Conservation (phyloP, 1,284 basidiomycete species). For the Hymenochaete sp. region DNA sequence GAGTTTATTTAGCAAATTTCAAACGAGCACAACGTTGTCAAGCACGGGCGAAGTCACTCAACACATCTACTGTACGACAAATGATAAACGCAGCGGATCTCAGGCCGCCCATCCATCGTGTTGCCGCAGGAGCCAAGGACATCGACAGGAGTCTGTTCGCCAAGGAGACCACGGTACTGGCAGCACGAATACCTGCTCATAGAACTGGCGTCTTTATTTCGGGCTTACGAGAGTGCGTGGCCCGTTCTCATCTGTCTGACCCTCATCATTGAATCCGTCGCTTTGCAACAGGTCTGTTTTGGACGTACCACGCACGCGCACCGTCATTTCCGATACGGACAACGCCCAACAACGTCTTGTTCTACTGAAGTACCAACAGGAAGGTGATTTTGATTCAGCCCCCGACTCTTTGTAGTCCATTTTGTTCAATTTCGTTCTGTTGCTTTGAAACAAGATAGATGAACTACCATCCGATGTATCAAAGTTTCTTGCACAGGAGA, state of each 20-base stretch:
- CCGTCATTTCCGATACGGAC: slow-evolving; percentile 45
- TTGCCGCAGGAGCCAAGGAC: slow-evolving; percentile 28
- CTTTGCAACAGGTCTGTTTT: slow-evolving; percentile 38
- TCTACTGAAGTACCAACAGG: slow-evolving; percentile 46
- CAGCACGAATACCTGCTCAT: slow-evolving; percentile 50
- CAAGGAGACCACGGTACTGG: slow-evolving; percentile 57
- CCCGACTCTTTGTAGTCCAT: slow-evolving; percentile 10
- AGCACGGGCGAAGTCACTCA: too few species aligned
- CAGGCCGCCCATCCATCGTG: slow-evolving; percentile 45
- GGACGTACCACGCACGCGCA: slow-evolving; percentile 58
- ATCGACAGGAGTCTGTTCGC: slow-evolving; percentile 61
- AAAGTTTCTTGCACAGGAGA: slow-evolving; percentile 46
- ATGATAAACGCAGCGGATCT: slow-evolving; percentile 32
- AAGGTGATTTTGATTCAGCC: slow-evolving; percentile 36
- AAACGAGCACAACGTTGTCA: too few species aligned
- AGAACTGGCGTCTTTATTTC: slow-evolving; percentile 45
- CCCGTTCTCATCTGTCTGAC: slow-evolving; percentile 2
- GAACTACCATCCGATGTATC: slow-evolving; percentile 49
- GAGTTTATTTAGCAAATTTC: background rate
- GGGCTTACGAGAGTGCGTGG: too few species aligned
- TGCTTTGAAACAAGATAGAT: slow-evolving; percentile 47
- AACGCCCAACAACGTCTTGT: slow-evolving; percentile 47
- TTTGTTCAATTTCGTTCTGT: slow-evolving; percentile 11
- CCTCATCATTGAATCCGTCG: slow-evolving; percentile 10
- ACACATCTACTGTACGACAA: too few species aligned